Percentiles rank a stretch among this genome's conserved stretches.
phyloP scores from a whole-genome alignment of 345 rosid genomes.

The Psidium guajava region DNA sequence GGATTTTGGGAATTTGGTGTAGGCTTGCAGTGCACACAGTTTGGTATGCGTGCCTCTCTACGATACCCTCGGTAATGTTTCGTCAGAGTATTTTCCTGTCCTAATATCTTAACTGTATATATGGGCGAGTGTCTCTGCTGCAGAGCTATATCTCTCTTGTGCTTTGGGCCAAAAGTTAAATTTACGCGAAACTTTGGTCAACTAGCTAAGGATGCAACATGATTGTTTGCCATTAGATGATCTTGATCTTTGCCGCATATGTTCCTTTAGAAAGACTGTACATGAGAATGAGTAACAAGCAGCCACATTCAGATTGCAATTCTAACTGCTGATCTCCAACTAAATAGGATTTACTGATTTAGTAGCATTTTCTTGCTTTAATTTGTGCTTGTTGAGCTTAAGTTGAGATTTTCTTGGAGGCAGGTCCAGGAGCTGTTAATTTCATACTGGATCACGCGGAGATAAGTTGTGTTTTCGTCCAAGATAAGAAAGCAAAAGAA shows the following conservation, averaged over 20 bases:
- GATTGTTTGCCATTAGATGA: neutral
- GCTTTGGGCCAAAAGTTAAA: neutral
- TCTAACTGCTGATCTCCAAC: neutral
- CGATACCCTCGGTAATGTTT: conserved; percentile 76
- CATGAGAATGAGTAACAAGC: neutral
- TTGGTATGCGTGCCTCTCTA: conserved; percentile 88
- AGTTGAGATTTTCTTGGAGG: conserved; percentile 6
- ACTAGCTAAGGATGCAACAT: neutral
- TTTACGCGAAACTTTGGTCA: neutral
- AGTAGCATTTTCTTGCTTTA: neutral
- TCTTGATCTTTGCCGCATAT: neutral
- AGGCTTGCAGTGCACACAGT: conserved; percentile 85
- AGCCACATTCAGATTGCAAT: neutral
- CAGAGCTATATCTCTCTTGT: neutral
- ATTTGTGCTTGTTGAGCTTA: neutral
- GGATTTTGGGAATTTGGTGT: conserved; percentile 5
- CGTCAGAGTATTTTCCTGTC: neutral
- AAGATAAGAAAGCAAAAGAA: conserved; percentile 64
- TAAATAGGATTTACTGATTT: neutral
- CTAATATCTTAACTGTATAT: neutral
- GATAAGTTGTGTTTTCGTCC: conserved; percentile 68
- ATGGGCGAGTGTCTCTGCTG: neutral
- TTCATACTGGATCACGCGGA: conserved; percentile 83
- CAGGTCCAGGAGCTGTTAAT: conserved; percentile 85
- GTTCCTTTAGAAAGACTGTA: neutral